Percentiles rank a stretch among this genome's conserved stretches.
phyloP scores from a whole-genome alignment of 352 stramenopile species.

The Pythium volutum region DNA sequence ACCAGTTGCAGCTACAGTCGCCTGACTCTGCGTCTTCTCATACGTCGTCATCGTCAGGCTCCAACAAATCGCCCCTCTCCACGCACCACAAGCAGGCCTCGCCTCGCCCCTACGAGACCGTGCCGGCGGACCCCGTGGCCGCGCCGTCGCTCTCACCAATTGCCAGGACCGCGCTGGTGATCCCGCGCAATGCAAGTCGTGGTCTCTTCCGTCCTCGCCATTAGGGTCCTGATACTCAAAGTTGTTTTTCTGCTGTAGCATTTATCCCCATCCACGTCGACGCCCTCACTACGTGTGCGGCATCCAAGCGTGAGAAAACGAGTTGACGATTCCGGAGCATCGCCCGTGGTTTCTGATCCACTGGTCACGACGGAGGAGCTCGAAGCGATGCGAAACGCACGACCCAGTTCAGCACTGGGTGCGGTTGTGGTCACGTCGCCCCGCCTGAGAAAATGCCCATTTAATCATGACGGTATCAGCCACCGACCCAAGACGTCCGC shows the following conservation, averaged over 20 bases:
- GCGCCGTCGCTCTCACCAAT: slow-evolving; percentile 18
- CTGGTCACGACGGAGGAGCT: slow-evolving; percentile 12
- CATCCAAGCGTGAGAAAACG: slow-evolving; percentile 6
- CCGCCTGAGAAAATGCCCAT: neutral
- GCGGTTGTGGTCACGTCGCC: slow-evolving; percentile 2
- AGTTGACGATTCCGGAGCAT: neutral
- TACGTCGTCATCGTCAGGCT: neutral
- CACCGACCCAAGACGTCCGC: slow-evolving; percentile 5
- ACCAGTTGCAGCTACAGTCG: slow-evolving; percentile 31
- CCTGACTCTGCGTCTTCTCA: neutral
- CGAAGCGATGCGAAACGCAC: slow-evolving; percentile 7
- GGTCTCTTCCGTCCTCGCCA: too few species aligned
- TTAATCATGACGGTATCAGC: neutral
- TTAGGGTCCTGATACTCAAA: neutral
- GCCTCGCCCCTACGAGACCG: slow-evolving; percentile 17
- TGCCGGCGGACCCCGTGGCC: slow-evolving; percentile 18
- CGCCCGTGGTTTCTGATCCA: neutral
- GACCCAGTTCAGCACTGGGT: slow-evolving; percentile 21
- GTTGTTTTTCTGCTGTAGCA: neutral
- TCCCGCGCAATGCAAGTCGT: slow-evolving; percentile 21
- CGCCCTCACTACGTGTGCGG: slow-evolving; percentile 16
- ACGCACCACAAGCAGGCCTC: slow-evolving; percentile 10
- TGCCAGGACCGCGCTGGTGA: slow-evolving; percentile 15
- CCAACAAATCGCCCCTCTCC: slow-evolving; percentile 5
- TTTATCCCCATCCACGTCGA: slow-evolving; percentile 12